Evolutionary conservation across 495 filamentous ascomycete species (phyloP), one percentile per base, ranked within the genome.

Genomic region (Penicillium canariense): DNA sequence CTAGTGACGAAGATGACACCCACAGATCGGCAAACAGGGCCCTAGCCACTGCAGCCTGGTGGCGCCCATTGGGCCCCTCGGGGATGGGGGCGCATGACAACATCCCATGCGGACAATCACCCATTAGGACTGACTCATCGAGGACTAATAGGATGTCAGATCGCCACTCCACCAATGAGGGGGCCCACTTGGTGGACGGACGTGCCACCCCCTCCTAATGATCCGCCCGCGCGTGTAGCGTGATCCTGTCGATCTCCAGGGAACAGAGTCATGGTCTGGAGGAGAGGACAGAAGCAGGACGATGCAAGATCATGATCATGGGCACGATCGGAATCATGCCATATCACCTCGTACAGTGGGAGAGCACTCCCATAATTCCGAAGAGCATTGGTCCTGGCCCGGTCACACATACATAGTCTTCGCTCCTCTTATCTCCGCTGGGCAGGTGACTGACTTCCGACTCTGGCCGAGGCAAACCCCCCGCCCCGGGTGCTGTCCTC

Each of bases 31-130:
- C 38, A 28, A 26, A 38, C 36, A 46, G 35, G 48, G 40, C 56
- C 57, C 43, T 23, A 28, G 43, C 25, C 18, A 34, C 28, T 12
- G 28, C 12, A 25, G 8, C 12, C 31, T 35, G 18, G 46, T 48
- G 28, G 46, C 31, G 46, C 43, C 17, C 25, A 46, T 46, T 48
- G 26, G 35, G 15, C 27, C 17, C 11, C n/a, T 7, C 11, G 31
- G 31, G 14, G 8, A 14, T 5, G 22, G 46, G 28, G 36, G 43
- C 56, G 53, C 62, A 63, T 66, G 62, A 66, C 59, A 65, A 56
- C 58, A 56, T 65, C 52, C n/a, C 52, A 56, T 62, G 62, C 61
- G 52, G 39, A 44, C 58, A 55, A 55, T 58, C 54, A 55, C 43
- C 51, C 48, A 32, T 55, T 60, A 50, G 38, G 58, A 45, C 26